These are phyloP conservation scores for Tylopilus sp. DNA, from an alignment of 768 basidiomycete species.

Conservation along the genomic window DNA sequence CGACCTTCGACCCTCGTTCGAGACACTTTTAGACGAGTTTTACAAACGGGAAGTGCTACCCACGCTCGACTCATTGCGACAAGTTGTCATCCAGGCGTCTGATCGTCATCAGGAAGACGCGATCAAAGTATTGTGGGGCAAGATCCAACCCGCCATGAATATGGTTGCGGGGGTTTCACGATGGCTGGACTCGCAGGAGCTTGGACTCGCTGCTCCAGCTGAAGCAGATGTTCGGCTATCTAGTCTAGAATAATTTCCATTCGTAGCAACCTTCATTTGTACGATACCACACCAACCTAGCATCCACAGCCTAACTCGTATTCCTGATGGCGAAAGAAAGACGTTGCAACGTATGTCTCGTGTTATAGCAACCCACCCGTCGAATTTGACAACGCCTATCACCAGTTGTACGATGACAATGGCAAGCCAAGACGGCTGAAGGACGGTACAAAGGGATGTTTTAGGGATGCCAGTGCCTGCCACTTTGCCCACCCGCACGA, in stretches of 20 bases:
- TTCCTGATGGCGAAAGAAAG: slow-evolving; percentile 17
- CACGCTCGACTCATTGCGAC: slow-evolving; percentile 12
- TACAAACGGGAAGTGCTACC: slow-evolving; percentile 24
- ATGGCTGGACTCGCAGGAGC: slow-evolving; percentile 31
- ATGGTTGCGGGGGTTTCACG: slow-evolving; percentile 28
- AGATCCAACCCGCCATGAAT: slow-evolving; percentile 31
- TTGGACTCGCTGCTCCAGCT: slow-evolving; percentile 18
- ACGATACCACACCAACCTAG: slow-evolving; percentile 9
- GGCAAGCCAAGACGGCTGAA: slow-evolving; percentile 23
- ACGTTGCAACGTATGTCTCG: slow-evolving; percentile 30
- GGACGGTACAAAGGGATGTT: slow-evolving; percentile 22
- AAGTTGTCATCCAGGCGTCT: slow-evolving; percentile 9
- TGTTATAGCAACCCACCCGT: background rate
- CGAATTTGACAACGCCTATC: slow-evolving; percentile 3
- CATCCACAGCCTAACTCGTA: background rate
- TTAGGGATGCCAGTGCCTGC: slow-evolving; percentile 19
- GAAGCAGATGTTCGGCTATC: background rate
- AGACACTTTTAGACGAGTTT: slow-evolving; percentile 19
- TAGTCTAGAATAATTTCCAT: slow-evolving; percentile 7
- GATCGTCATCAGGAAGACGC: slow-evolving; percentile 22
- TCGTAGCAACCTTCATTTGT: slow-evolving; percentile 17
- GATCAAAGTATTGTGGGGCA: slow-evolving; percentile 24
- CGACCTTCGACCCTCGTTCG: slow-evolving; percentile 17
- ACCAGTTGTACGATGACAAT: slow-evolving; percentile 29
- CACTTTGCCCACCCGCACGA: slow-evolving; percentile 33